Evolutionary conservation across 164 flowering plant species (phyloP), one percentile per base, ranked within the genome.

Genomic region (Magnolia changhungtana): DNA sequence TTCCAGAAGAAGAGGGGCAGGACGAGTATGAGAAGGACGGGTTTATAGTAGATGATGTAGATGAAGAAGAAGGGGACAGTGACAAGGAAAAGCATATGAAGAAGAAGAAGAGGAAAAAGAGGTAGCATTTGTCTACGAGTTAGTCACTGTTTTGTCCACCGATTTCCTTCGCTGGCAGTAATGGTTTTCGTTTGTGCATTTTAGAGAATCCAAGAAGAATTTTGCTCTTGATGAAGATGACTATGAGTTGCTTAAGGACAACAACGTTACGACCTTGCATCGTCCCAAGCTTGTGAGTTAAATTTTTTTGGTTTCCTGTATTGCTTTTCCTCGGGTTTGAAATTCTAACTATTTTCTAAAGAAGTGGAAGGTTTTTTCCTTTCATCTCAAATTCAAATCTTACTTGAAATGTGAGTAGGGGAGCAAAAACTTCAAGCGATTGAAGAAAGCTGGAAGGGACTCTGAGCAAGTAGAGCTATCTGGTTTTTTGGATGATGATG

Each of bases 1-100:
- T 37, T 37, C 67, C 0, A 71, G 74, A 82, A 89, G 94, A 89
- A 75, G 96, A 89, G 74, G 97, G 96, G 11, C 90, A 87, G 65
- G 97, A 96, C 86, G 96, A 89, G 27, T 94, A 87, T 71, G 99
- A 96, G 87, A 89, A 92, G 67, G 99, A 96, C 84, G 98, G 89
- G 9, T 96, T 96, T 73, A 92, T 96, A 70, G 98, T 94, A 0
- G 96, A 92, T 78, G 99, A 92, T 81, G 88, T 80, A n/a, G 97
- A 93, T 4, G 98, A 92, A 72, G 94, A 85, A 21, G 89, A 86
- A 23, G 84, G 79, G 7, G 78, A 80, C 74, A 84, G 85, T 24
- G 83, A 84, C 76, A 92, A 86, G 61, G 92, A 88, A 64, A 90
- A 89, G 83, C 87, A 86, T 79, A 88, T 37, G 45, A 37, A 65